Base-by-base conservation (phyloP, 2,329 filamentous ascomycete genomes). In the Purpureocillium takamizusanense region DNA sequence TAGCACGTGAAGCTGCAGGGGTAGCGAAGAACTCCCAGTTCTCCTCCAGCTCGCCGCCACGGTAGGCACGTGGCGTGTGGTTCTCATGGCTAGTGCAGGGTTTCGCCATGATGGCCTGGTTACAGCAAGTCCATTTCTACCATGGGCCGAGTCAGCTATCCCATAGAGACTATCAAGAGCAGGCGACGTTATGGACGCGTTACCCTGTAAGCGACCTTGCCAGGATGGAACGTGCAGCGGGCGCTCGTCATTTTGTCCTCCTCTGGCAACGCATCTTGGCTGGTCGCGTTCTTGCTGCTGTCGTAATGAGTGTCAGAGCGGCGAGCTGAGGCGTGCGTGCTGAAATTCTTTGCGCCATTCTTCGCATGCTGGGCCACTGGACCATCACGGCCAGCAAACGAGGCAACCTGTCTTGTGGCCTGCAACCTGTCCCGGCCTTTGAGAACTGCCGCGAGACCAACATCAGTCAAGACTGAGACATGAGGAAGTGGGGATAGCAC, bases 61-160 rank as follows among this genome's bases (percentile, higher is more conserved):
- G 23, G 36, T 57, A 56, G 4, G 36, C 36, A 9, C 45, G 42
- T 7, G 50, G 47, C 7, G 31, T 42, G 36, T 60, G 57, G 4
- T 55, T 41, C 10, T 51, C 44, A 9, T 48, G 38, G 6, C 45
- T 50, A 17, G 38, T 39, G 38, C 58, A 61, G 3, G 51, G 51
- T 3, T 47, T 46, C 8, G 50, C 39, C 9, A 42, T 42, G 11
- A 48, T 33, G 27, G 40, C 41, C 8, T 39, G 45, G 7, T 47
- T 44, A 41, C 58, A 61, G 43, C 58, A 61, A 10, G 54, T 53
- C 53, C 55, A 61, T 39, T 39, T 38, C 52, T 57, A 34, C 21
- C 21, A 25, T 10, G 21, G 10, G 6, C 5, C 6, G 21, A 5
- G 21, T 25, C 21, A 25, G 21, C 21, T 10, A 25, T 25, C 21